Evolutionary conservation across 2,329 filamentous ascomycete genomes (phyloP).

Genomic region (Chrysosporium queenslandicum): DNA sequence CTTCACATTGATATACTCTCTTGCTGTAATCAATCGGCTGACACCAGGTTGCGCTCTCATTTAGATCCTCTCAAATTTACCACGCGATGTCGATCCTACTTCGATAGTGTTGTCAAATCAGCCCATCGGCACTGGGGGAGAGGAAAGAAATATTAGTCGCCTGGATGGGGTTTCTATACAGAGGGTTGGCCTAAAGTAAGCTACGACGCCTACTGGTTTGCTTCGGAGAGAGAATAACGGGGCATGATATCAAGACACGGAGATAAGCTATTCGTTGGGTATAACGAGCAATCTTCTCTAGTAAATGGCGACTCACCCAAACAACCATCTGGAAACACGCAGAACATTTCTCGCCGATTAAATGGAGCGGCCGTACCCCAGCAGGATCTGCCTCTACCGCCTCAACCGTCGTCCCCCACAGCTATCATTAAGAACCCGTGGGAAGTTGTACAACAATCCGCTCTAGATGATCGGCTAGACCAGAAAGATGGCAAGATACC

Average conservation of each 20-base stretch:
- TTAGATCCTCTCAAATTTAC: constrained; percentile 52
- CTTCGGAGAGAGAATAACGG: neutral
- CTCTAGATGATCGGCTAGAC: constrained; percentile 77
- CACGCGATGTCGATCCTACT: constrained; percentile 44
- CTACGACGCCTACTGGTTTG: constrained; percentile 6
- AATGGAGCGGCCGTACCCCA: constrained; percentile 30
- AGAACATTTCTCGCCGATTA: constrained; percentile 25
- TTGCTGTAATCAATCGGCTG: neutral
- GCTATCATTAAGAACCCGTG: constrained; percentile 74
- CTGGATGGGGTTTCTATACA: constrained; percentile 48
- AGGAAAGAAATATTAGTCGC: constrained; percentile 44
- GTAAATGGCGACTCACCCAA: constrained; percentile 34
- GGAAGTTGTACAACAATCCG: constrained; percentile 82
- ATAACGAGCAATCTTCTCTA: constrained; percentile 49
- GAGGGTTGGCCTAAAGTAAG: constrained; percentile 48
- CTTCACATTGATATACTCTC: neutral
- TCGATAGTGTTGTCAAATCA: constrained; percentile 52
- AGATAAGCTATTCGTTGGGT: constrained; percentile 80
- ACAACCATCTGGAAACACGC: constrained; percentile 17
- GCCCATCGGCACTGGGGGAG: constrained; percentile 46
- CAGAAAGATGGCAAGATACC: constrained; percentile 82
- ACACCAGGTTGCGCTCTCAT: constrained; percentile 11
- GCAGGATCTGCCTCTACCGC: constrained; percentile 49
- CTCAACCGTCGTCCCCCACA: constrained; percentile 45
- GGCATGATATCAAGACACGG: constrained; percentile 54